Percentiles rank a stretch among this genome's conserved stretches.
phyloP scores from a whole-genome alignment of 2,329 filamentous ascomycete genomes.

The Arthrobotrys conoides region DNA sequence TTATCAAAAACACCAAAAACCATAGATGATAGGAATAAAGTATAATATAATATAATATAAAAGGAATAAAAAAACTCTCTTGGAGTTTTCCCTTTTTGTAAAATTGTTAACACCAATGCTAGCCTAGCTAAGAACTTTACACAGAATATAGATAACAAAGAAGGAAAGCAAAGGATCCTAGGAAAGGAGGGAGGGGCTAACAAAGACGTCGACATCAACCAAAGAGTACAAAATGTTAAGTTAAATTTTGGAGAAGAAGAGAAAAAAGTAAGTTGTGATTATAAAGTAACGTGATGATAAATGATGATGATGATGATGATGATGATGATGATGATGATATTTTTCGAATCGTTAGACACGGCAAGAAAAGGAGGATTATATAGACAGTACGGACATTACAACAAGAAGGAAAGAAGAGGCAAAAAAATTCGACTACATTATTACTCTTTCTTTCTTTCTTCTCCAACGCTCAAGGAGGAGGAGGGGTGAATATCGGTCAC shows the following conservation, averaged over 20 bases:
- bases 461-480: not conserved
- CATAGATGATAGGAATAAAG: no score
- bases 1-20: no score
- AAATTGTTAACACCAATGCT: no score
- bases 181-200: no score
- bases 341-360: not conserved
- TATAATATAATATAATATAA: no score
- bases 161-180: not conserved
- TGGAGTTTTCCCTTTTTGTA: no score
- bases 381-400: not conserved
- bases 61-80: no score
- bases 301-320: not conserved
- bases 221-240: no score
- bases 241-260: no score
- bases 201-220: no score
- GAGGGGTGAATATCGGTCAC: not conserved
- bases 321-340: not conserved
- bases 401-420: not conserved
- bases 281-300: not conserved
- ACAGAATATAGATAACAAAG: not conserved
- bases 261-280: not conserved
- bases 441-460: conserved; percentile 10
- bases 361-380: not conserved
- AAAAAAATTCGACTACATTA: conserved; percentile 2
- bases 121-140: not conserved